Evolutionary conservation across 192 early-diverging fungal genomes (phyloP), one percentile per base, ranked within the genome.

Genomic region (Endogone sp.): DNA sequence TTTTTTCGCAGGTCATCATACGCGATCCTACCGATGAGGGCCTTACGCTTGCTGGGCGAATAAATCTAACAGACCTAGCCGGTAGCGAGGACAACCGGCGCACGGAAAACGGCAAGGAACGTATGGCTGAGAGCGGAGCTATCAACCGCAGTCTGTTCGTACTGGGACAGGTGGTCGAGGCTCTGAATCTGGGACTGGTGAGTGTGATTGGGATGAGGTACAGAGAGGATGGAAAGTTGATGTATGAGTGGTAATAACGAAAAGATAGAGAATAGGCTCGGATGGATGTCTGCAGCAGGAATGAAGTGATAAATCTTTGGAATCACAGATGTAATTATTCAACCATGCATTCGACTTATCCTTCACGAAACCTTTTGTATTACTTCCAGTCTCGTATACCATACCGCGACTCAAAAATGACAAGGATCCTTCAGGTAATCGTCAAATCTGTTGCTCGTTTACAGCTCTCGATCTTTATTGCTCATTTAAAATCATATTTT

Each of bases 341-440:
- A n/a, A n/a, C n/a, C n/a, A n/a, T n/a, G n/a, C n/a, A n/a, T n/a
- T n/a, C n/a, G n/a, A n/a, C n/a, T n/a, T n/a, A n/a, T n/a, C n/a
- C n/a, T n/a, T n/a, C n/a, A n/a, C n/a, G n/a, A n/a, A n/a, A n/a
- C n/a, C n/a, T n/a, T n/a, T n/a, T n/a, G n/a, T n/a, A n/a, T 64
- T 62, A 30, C n/a, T 31, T 37, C 24, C 4, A 29, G 26, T 1
- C 22, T 59, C 96, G 98, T 78, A 93, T 99, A 60, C 97, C 97
- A 1, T 99, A 92, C 78, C 92, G 97, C 31, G 97, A 99, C 72
- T 98, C 96, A 0, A 98, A 98, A 68, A 75, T 99, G 55, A 99
- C 97, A 2, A 83, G 97, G 24, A 94, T 99, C 26, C 74, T 99
- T 23, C 95, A 98, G 37, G 37, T 49, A 49, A 11, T 49, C 37